These are phyloP conservation scores for Nothophaeocryptopus gaeumannii DNA, from an alignment of 2,329 filamentous ascomycete genomes.

Conservation along the genomic window DNA sequence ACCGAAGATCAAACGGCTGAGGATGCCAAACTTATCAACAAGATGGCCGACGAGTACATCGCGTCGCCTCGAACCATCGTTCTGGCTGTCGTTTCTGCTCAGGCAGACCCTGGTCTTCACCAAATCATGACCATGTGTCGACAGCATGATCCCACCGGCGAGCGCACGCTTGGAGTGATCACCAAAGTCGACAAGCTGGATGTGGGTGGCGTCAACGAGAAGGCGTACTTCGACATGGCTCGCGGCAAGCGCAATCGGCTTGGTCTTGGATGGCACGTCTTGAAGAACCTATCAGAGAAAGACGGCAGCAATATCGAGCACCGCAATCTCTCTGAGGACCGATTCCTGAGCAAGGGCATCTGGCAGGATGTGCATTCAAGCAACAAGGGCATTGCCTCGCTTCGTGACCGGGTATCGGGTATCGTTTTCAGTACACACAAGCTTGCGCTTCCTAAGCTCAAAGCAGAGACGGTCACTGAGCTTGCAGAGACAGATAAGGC, in stretches of 20 bases:
- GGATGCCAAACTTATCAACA: conserved; percentile 35
- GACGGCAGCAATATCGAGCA: conserved; percentile 39
- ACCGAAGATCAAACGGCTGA: conserved; percentile 33
- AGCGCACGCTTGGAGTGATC: conserved; percentile 56
- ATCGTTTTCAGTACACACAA: conserved; percentile 44
- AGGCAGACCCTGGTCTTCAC: conserved; percentile 56
- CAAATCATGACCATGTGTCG: conserved; percentile 51
- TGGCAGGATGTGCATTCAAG: conserved; percentile 31
- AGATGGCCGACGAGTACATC: conserved; percentile 55
- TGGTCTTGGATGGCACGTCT: conserved; percentile 53
- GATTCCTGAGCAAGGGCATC: conserved; percentile 36
- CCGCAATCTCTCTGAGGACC: conserved; percentile 39
- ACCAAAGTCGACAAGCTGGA: conserved; percentile 54
- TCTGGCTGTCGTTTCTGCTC: conserved; percentile 38
- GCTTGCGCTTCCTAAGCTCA: conserved; percentile 37
- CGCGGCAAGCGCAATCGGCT: conserved; percentile 42
- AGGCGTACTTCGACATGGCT: conserved; percentile 40
- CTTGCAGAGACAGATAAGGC: conserved; percentile 26
- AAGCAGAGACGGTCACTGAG: conserved; percentile 33
- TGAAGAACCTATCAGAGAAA: conserved; percentile 46
- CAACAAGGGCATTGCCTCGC: conserved; percentile 47
- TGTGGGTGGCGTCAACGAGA: conserved; percentile 41
- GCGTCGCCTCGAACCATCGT: conserved; percentile 50
- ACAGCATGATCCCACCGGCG: conserved; percentile 45
- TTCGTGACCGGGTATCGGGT: conserved; percentile 51